Base-by-base conservation (phyloP, 768 basidiomycete species). In the Podaxis sp. region DNA sequence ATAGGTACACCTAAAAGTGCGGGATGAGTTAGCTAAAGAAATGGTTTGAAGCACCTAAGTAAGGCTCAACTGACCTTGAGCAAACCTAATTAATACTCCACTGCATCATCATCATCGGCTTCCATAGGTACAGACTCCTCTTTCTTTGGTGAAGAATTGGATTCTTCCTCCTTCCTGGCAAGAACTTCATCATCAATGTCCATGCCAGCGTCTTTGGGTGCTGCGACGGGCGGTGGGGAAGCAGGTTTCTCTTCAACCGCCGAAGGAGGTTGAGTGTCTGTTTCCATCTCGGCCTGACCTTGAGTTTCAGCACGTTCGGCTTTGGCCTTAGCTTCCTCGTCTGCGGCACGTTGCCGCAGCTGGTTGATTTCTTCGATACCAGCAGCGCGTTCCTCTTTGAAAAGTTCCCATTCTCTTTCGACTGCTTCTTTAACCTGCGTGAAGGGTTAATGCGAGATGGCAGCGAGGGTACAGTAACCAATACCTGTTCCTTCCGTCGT, bases 31-130 rank as follows among this genome's bases (percentile, higher is more conserved):
- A 24, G 13, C 41, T 4, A 37, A 22, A 17, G 37, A 20, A 13
- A 7, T 1, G 52, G 26, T 17, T 36, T 3, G 26, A 38, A 8
- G 44, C 44, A 46, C 8, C n/a, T 44, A 7, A 8, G 44, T 10
- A 50, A 51, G n/a, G 28, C 4, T 37, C 1, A 15, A 24, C 63
- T 11, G 24, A 66, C 67, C 56, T 66, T 62, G 58, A 49, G 60
- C 52, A 60, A 66, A 51, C 51, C 60, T 68, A 68, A 69, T 74
- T 81, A 91, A 76, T 91, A 92, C 76, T 92, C 90, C 50, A 92
- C 89, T 11, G 89, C 90, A 70, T 91, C 90, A 65, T 91, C 90
- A 66, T 89, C 90, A 62, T 91, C 89, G 54, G 84, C 87, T 66
- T 82, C 85, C 76, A 84, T 81, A 7, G 80, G 71, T 40, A 79